Evolutionary conservation across 176 grass and related monocot species (phyloP), one percentile per base, ranked within the genome.

Genomic region (Chrysopogon serrulatus): DNA sequence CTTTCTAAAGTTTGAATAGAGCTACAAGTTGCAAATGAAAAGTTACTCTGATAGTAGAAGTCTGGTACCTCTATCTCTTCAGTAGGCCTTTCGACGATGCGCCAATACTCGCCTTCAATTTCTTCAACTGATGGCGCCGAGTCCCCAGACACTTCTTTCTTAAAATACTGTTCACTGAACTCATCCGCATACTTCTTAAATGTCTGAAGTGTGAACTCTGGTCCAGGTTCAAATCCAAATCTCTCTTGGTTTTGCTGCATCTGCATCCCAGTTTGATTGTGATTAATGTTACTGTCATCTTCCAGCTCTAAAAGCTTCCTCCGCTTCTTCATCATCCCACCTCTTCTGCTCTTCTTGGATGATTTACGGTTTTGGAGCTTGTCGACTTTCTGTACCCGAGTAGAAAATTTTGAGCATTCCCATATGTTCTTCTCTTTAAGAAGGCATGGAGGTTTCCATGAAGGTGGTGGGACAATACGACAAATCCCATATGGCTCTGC

Each of bases 161-260:
- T 82, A 68, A 98, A 95, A 85, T 95, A 98, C 27, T 95, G 90
- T 43, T 86, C 77, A 42, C 81, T 93, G 77, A 98, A 98, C 48
- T 92, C 87, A 90, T 98, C 77, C 28, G 96, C 93, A 74, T 93
- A 98, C 60, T 93, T 98, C 86, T 92, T 73, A 88, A 98, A 98
- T 51, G 49, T 80, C 30, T 92, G 85, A 6, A 93, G 80, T 60
- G 92, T 95, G 82, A 98, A 95, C 63, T 95, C 91, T 14, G 93
- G 96, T 61, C 93, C 91, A 84, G 93, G 92, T 86, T 93, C 87
- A 68, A 95, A 98, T 87, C 96, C 96, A 90, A 95, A 98, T 60
- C 89, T 98, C 61, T 94, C 92, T 85, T 84, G 43, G 75, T 53
- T 84, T 76, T 80, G 84, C 79, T 86, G 85, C 9, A 65, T 42